These are phyloP conservation scores for Huiozyma naganishii DNA, from an alignment of 805 yeast genomes.

Conservation along the genomic window DNA sequence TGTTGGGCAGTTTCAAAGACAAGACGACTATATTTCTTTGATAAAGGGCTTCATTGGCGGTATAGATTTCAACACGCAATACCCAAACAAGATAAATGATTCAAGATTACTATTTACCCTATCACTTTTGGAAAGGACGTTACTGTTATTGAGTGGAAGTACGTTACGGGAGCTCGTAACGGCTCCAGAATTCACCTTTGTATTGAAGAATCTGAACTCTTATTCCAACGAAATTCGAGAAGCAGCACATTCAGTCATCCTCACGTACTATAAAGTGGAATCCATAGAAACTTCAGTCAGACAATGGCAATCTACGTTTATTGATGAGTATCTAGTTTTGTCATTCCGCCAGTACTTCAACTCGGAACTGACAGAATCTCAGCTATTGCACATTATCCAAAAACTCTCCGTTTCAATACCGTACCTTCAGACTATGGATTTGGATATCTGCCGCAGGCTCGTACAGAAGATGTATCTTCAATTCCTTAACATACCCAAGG, in stretches of 20 bases:
- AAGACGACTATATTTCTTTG: not conserved
- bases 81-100: constrained; percentile 12
- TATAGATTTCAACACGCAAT: not conserved
- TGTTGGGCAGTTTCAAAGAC: constrained; percentile 6
- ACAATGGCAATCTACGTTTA: constrained; percentile 5
- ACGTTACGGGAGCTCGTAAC: constrained; percentile 7
- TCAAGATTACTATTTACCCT: constrained; percentile 18
- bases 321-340: constrained; percentile 7
- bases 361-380: constrained; percentile 10
- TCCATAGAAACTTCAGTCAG: not conserved
- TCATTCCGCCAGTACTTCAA: constrained; percentile 11
- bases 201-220: constrained; percentile 4
- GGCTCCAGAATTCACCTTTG: no score
- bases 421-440: constrained; percentile 4
- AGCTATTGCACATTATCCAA: constrained; percentile 12
- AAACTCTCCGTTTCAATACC: constrained; percentile 9
- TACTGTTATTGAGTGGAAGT: constrained; percentile 1
- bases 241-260: constrained; percentile 14
- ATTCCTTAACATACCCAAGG: constrained; percentile 1
- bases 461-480: constrained; percentile 14
- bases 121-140: constrained; percentile 14
- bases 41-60: not conserved
- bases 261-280: constrained; percentile 10
- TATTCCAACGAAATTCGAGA: constrained; percentile 13
- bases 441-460: constrained; percentile 12